These are phyloP conservation scores for Herpetospermum pedunculosum DNA, from an alignment of 306 rosid genomes.

Conservation along the genomic window DNA sequence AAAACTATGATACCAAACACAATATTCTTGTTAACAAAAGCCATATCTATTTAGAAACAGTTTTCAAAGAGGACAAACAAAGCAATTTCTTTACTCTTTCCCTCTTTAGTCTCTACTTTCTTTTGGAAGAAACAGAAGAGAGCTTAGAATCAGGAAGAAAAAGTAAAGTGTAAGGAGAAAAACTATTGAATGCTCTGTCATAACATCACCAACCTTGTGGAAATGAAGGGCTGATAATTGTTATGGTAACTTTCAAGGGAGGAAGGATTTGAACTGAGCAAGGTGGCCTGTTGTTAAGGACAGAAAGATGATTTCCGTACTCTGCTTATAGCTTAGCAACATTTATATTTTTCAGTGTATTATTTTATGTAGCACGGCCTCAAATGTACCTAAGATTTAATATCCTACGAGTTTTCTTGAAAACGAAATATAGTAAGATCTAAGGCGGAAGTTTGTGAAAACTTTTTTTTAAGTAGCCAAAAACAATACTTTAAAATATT, in stretches of 20 bases:
- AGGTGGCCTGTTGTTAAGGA: not conserved
- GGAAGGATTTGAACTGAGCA: not conserved
- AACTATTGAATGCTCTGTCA: not conserved
- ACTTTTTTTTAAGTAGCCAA: no score
- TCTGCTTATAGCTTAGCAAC: not conserved
- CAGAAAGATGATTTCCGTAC: not conserved
- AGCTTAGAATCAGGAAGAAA: not conserved
- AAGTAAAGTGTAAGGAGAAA: not conserved
- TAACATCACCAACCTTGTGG: not conserved
- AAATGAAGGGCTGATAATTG: not conserved
- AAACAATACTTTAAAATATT: no score
- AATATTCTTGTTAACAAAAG: not conserved
- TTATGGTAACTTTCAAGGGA: not conserved
- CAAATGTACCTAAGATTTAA: no score
- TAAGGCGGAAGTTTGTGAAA: no score
- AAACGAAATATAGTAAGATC: no score
- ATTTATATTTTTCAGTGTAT: not conserved
- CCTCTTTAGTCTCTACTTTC: not conserved
- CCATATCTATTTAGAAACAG: not conserved
- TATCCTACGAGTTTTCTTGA: no score
- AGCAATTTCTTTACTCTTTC: not conserved
- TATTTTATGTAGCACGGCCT: no score
- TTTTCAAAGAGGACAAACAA: not conserved
- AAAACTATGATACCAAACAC: constrained; percentile 12
- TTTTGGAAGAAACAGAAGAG: not conserved